Base-by-base conservation (phyloP, 2,329 filamentous ascomycete species). In the Ophidiomyces ophidiicola region DNA sequence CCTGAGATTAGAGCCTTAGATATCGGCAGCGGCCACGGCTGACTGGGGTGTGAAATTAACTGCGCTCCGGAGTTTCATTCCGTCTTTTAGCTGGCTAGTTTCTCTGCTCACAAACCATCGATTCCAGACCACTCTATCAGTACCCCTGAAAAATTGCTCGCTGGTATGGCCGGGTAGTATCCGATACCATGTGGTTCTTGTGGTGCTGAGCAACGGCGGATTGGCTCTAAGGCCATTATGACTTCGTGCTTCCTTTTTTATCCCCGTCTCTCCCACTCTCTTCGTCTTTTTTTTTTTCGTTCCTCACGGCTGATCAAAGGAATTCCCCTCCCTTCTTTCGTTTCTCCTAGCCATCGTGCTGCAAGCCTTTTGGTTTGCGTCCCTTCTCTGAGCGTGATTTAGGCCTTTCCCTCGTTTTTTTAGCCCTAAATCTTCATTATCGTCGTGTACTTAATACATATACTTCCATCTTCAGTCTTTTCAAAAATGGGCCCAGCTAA, bases 321-420 rank as follows among this genome's bases (percentile, higher is more conserved):
- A n/a, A n/a, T n/a, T n/a, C n/a, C n/a, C n/a, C n/a, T n/a, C n/a
- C n/a, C n/a, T n/a, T 15, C 31, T 32, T 35, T n/a, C 32, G 18
- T 23, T 34, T n/a, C 5, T 19, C n/a, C 17, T 21, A 35, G 23
- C 20, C 17, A 30, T 18, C 21, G 19, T 15, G 3, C 14, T 38
- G 42, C 44, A 46, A 45, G 41, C 41, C 39, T 31, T n/a, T 24
- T 59, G 64, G 66, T 69, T 68, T 71, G 69, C 68, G 69, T 74
- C 67, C 70, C 60, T 58, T 74, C 70, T 42, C 70, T 73, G 50
- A 52, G 51, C 52, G 48, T 29, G 20, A 25, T 39, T 23, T 47
- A 44, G 34, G 34, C 31, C 34, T 20, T 29, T 43, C 48, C 47
- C 46, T 58, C 59, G 51, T 53, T 57, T 56, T 56, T 47, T 50